Evolutionary conservation across 2,329 filamentous ascomycete species (phyloP).

Genomic region (Epichloe sylvatica): DNA sequence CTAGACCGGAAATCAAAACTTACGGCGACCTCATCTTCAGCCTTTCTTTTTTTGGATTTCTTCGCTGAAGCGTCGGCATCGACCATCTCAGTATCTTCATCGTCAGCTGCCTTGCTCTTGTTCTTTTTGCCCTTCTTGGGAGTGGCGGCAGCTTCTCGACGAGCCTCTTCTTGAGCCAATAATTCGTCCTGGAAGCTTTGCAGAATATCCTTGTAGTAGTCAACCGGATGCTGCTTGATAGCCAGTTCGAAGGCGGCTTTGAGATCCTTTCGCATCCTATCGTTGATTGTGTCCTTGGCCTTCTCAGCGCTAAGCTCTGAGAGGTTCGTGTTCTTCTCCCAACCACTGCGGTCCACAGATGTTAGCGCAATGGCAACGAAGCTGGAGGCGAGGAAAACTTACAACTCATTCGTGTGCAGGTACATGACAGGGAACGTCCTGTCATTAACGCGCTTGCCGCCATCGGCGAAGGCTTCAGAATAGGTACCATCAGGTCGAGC

Average conservation of each 20-base stretch:
- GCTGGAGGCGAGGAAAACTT: constrained; percentile 25
- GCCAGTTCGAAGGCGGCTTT: constrained; percentile 69
- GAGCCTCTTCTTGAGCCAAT: constrained; percentile 40
- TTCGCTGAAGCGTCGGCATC: constrained; percentile 51
- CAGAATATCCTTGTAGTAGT: constrained; percentile 73
- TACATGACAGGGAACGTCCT: constrained; percentile 94
- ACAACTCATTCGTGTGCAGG: constrained; percentile 93
- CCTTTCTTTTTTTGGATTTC: constrained; percentile 66
- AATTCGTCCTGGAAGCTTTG: constrained; percentile 53
- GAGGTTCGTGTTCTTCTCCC: constrained; percentile 77
- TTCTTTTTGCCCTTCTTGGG: constrained; percentile 31
- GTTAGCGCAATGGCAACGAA: background rate
- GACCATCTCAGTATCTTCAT: constrained; percentile 47
- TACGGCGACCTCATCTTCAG: constrained; percentile 55
- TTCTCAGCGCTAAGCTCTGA: constrained; percentile 61
- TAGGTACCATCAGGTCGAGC: constrained; percentile 72
- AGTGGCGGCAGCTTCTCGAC: constrained; percentile 25
- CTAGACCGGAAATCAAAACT: constrained; percentile 7
- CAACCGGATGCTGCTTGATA: constrained; percentile 59
- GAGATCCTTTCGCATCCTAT: constrained; percentile 70
- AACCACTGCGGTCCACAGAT: constrained; percentile 46
- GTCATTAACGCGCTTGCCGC: constrained; percentile 72
- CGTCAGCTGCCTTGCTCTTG: constrained; percentile 38
- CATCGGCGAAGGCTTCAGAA: constrained; percentile 73
- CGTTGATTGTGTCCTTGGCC: constrained; percentile 52